phyloP scores from a whole-genome alignment of 2,329 filamentous ascomycete genomes.

The Ophiostoma montium region DNA sequence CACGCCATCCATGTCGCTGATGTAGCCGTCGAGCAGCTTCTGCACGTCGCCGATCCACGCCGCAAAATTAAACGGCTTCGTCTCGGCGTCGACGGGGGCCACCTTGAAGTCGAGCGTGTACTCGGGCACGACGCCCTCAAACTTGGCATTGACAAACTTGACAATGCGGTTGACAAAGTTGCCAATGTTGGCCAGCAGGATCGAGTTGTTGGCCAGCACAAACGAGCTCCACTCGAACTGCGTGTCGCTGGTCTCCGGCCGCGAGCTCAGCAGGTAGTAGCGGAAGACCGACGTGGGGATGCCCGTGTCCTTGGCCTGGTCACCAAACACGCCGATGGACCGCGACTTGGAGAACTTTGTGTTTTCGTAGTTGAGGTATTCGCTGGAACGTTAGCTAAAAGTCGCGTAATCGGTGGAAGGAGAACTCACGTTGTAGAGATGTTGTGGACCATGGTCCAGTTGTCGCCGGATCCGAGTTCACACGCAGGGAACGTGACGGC shows the following conservation, averaged over 20 bases:
- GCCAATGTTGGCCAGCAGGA: constrained; percentile 62
- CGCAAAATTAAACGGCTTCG: constrained; percentile 35
- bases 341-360: constrained; percentile 91
- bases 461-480: constrained; percentile 69
- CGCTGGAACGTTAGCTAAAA: constrained; percentile 19
- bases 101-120: constrained; percentile 33
- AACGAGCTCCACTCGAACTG: constrained; percentile 44
- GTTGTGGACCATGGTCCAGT: constrained; percentile 82
- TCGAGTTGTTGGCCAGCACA: constrained; percentile 74
- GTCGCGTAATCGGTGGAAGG: background rate
- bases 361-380: constrained; percentile 77
- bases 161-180: constrained; percentile 63
- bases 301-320: constrained; percentile 75
- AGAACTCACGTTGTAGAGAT: constrained; percentile 53
- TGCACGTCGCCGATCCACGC: constrained; percentile 50
- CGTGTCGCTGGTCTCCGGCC: constrained; percentile 74
- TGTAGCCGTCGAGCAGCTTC: constrained; percentile 49
- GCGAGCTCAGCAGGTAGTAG: constrained; percentile 75
- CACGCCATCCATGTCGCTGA: constrained; percentile 53
- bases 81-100: constrained; percentile 9
- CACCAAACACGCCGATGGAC: constrained; percentile 82
- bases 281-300: constrained; percentile 81
- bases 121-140: constrained; percentile 55
- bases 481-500: constrained; percentile 79
- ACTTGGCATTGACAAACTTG: constrained; percentile 66